Evolutionary conservation across 331 rosid genomes (phyloP).

Genomic region (Malus hybrid): DNA sequence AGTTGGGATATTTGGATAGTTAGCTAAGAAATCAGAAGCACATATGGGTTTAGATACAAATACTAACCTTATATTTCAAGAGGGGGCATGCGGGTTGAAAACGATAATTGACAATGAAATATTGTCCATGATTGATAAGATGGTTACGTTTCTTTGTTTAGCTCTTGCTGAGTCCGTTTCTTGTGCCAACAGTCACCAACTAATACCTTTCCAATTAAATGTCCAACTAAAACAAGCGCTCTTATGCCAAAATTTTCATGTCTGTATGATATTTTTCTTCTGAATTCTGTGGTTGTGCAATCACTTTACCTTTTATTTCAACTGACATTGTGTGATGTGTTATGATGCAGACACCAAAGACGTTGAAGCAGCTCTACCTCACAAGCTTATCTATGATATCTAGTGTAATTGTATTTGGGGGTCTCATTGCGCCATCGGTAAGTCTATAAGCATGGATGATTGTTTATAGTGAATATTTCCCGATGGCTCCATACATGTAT

Average conservation of each 20-base stretch:
- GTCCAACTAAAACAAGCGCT: not conserved
- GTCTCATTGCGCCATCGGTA: slow-evolving; percentile 89
- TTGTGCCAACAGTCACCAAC: not conserved
- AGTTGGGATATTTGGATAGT: not conserved
- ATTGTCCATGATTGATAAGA: not conserved
- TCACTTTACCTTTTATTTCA: not conserved
- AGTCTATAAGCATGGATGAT: slow-evolving; percentile 9
- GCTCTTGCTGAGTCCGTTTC: not conserved
- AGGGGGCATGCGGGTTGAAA: not conserved
- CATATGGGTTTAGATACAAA: not conserved
- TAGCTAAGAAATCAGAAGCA: not conserved
- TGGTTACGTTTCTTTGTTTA: not conserved
- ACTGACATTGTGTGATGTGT: slow-evolving; percentile 5
- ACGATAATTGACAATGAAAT: not conserved
- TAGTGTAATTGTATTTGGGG: slow-evolving; percentile 77
- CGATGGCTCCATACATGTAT: not conserved
- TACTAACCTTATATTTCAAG: not conserved
- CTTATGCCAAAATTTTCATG: not conserved
- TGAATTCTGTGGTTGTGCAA: slow-evolving; percentile 4
- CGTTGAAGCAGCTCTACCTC: slow-evolving; percentile 74
- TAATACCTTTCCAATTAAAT: not conserved
- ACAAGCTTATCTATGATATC: slow-evolving; percentile 60
- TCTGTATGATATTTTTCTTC: slow-evolving; percentile 5
- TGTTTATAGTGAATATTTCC: not conserved
- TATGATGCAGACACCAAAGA: slow-evolving; percentile 58